Evolutionary conservation across 2,329 filamentous ascomycete genomes (phyloP), one percentile per base, ranked within the genome.

Genomic region (Curvularia spicifera): DNA sequence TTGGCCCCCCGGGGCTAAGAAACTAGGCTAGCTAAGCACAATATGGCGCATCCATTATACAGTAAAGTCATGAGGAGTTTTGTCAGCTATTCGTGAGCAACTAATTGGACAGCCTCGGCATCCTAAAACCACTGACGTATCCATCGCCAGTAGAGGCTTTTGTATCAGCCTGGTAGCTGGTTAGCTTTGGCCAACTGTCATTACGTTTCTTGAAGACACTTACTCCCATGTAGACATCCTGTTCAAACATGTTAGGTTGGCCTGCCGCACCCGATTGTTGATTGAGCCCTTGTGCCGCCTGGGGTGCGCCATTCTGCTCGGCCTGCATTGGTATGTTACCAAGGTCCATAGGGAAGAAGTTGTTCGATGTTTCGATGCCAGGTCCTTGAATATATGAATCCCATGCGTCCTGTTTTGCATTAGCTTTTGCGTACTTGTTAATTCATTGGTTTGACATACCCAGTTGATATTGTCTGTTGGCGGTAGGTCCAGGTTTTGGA

Each of bases 321-420:
- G 68, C 69, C 58, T 75, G 74, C 69, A 71, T 70, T 13, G 61
- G 74, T 63, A 72, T 76, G 42, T 62, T 65, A 39, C 68, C 65
- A 20, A 75, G 22, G 64, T 80, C 79, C 77, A 80, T 79, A 0
- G 79, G 78, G 68, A 80, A 81, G 69, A 80, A 79, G 20, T 73
- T 73, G 56, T 73, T 75, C 10, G 69, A 69, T 2, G 76, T 67
- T 48, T 82, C 79, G 56, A 80, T 71, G 37, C 67, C 80, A 5
- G 84, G 81, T 51, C 84, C 86, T 71, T 89, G 87, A 47, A 90
- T 85, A 66, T 89, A 90, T 6, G 82, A 85, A 70, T 90, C 88
- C 87, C 87, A 90, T 28, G 87, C 86, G 61, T 89, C 85, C 71
- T 73, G 29, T 4, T 2, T 4, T 5, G 12, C 24, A 51, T 68